A percentile compares a stretch with the other conserved stretches of the same genome.
Evolutionary conservation across 371 early-diverging fungal genomes (phyloP).

Genomic region (Apophysomyces elegans): DNA sequence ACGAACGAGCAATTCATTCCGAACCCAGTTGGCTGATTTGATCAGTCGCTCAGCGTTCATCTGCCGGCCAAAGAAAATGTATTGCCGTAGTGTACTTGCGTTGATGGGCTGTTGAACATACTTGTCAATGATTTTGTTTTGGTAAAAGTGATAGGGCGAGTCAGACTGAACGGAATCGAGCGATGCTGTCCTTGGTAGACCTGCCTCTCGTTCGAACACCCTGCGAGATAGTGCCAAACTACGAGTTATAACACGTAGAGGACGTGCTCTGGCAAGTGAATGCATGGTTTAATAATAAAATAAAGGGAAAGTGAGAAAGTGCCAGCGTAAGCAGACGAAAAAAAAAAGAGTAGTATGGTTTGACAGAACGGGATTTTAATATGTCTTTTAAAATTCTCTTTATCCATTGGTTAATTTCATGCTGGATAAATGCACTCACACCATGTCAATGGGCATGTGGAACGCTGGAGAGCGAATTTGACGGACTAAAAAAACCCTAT

Average conservation of each 20-base stretch:
- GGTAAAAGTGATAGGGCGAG: conserved; percentile 85
- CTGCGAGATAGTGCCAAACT: background rate
- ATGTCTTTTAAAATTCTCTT: too few relatives aligned
- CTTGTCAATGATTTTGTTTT: conserved; percentile 86
- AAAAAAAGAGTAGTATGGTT: background rate
- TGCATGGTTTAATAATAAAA: background rate
- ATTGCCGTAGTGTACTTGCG: conserved; percentile 89
- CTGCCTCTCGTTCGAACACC: background rate
- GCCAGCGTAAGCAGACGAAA: background rate
- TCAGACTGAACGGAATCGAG: conserved; percentile 35
- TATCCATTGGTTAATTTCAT: too few relatives aligned
- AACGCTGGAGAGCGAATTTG: too few relatives aligned
- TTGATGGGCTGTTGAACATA: conserved; percentile 80
- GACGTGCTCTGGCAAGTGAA: background rate
- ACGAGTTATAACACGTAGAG: background rate
- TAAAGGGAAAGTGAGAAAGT: background rate
- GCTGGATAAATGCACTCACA: too few relatives aligned
- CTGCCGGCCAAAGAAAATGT: conserved; percentile 92
- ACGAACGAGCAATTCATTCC: conserved; percentile 88
- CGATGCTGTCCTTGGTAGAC: conserved; percentile 18
- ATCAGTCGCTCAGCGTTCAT: conserved; percentile 83
- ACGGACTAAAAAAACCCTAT: too few relatives aligned
- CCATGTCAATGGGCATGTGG: too few relatives aligned
- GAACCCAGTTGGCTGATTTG: conserved; percentile 86
- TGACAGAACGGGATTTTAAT: too few relatives aligned